phyloP scores from a whole-genome alignment of 202 grass and related monocot genomes.

The Panicum hallii region DNA sequence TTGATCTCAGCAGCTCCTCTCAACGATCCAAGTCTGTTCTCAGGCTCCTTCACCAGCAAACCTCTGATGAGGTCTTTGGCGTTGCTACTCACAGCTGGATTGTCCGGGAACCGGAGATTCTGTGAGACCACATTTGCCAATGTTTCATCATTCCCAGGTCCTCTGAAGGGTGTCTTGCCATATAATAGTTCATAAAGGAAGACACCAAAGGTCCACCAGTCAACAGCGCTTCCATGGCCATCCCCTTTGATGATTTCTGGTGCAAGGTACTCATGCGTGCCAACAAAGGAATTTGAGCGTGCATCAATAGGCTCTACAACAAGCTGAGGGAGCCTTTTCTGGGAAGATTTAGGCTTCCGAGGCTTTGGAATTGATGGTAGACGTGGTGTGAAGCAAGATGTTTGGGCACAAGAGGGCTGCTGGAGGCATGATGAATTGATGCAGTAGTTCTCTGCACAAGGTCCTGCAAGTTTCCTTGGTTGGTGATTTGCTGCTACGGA shows the following conservation, averaged over 20 bases:
- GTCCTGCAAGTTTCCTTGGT: conserved; percentile 61
- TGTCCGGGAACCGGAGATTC: conserved; percentile 74
- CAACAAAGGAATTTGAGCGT: conserved; percentile 93
- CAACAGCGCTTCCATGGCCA: conserved; percentile 84
- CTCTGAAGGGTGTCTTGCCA: conserved; percentile 85
- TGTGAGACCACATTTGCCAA: conserved; percentile 78
- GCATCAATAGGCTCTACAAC: conserved; percentile 82
- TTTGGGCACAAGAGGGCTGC: conserved; percentile 68
- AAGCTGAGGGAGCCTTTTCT: conserved; percentile 66
- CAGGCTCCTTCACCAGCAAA: conserved; percentile 84
- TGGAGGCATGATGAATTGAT: conserved; percentile 77
- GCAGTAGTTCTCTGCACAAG: conserved; percentile 82
- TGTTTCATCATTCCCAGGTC: conserved; percentile 80
- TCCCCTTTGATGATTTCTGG: conserved; percentile 93
- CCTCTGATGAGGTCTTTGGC: conserved; percentile 82
- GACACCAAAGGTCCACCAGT: conserved; percentile 95
- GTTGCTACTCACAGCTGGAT: conserved; percentile 62
- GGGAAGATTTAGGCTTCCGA: conserved; percentile 48
- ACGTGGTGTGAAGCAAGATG: conserved; percentile 76
- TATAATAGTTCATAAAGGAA: conserved; percentile 85
- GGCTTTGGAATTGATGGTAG: conserved; percentile 55
- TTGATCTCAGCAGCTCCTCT: conserved; percentile 89
- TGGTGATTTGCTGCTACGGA: conserved; percentile 60
- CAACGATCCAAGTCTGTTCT: conserved; percentile 67
- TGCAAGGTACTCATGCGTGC: conserved; percentile 87